Base-by-base conservation (phyloP, 2,329 filamentous ascomycete species). In the Chrysosphaeria jannelii region DNA sequence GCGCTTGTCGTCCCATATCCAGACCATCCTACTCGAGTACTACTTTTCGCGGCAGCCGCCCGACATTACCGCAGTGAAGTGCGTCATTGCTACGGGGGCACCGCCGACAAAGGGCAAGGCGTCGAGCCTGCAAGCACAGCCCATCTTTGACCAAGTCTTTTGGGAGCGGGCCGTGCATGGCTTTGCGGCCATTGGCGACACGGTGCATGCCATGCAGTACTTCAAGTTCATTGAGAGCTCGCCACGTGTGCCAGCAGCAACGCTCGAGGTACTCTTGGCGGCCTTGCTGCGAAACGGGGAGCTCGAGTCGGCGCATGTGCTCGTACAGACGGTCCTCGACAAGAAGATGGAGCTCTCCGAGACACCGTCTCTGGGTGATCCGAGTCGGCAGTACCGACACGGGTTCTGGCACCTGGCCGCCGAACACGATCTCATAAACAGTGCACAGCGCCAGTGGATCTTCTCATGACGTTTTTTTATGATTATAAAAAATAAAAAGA, bases 161-260 rank as follows among this genome's bases (percentile, higher is more conserved):
- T 76, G 65, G 53, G 67, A 74, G 39, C 54, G 65, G 25, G 49
- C 69, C 29, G 55, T 78, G 30, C 57, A 62, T 35, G 68, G 66
- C 2, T 74, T 68, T 37, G 57, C 66, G 6, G 32, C 41, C 8
- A 41, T 46, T 7, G 54, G 56, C 21, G 50, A 65, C 27, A 42
- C 51, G 0, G 38, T 39, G 16, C 46, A 40, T 15, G 58, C 60
- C 2, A 43, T 58, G 33, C 36, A 36, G 22, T 41, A 59, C 19
- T 56, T 59, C 31, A 39, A 48, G 23, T 42, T 46, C 29, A 41
- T 59, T 10, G 36, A 43, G 25, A 35, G 35, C 5, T 37, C 43
- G 8, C 42, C 48, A 13, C 42, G 44, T 4, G 39, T 43, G 10
- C 45, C 53, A 8, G 43, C 45, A 12, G 32, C 39, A 4, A 48